Conservation (phyloP, 1,284 basidiomycete species). For the Cystobasidiaceae sp. region DNA sequence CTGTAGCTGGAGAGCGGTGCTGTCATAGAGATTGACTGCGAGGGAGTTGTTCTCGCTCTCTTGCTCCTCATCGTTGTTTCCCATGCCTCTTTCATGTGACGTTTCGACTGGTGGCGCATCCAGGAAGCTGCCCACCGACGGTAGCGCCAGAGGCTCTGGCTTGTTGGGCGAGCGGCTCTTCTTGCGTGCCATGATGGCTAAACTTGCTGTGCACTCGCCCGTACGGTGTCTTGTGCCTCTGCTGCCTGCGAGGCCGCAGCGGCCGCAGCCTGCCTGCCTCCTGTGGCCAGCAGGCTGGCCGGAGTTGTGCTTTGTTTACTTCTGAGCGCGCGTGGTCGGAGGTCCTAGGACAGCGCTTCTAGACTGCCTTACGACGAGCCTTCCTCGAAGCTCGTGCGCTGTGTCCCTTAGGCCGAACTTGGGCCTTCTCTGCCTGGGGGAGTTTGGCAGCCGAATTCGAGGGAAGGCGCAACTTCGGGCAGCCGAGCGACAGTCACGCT, state of each 20-base stretch:
- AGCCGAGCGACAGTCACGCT: too few species aligned
- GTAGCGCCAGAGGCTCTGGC: neutral
- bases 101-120: neutral
- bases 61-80: neutral
- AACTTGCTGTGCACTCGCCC: neutral
- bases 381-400: conserved; percentile 1
- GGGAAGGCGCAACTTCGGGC: conserved; percentile 3
- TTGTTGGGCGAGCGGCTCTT: conserved; percentile 3
- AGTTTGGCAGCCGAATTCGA: neutral
- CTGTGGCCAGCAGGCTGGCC: neutral
- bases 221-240: neutral
- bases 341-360: neutral
- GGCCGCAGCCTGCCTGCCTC: too few species aligned
- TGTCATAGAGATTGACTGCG: too few species aligned
- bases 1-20: neutral
- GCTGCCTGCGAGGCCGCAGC: neutral
- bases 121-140: neutral
- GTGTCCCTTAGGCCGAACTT: neutral
- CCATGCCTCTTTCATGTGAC: neutral
- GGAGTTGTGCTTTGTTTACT: too few species aligned
- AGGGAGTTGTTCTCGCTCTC: too few species aligned
- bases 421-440: neutral
- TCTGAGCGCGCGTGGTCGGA: neutral
- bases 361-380: conserved; percentile 2
- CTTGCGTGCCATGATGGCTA: neutral